Conservation (phyloP, 2,329 filamentous ascomycete genomes). For the Cylindrodendrum hubeiense region DNA sequence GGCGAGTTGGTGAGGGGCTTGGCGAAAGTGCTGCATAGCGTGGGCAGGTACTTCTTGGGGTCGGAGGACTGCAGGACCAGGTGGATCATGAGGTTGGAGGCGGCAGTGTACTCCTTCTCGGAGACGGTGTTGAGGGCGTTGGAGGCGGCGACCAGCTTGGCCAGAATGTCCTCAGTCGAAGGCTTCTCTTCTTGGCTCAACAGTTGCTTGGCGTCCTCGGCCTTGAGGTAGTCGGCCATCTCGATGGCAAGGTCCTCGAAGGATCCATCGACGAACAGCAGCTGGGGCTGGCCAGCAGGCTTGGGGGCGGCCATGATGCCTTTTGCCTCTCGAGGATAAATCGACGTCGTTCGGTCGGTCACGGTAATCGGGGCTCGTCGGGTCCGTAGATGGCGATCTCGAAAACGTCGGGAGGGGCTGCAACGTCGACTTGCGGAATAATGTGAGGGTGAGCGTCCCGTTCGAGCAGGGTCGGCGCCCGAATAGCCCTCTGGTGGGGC, state of each 20-base stretch:
- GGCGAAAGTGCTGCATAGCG: constrained; percentile 89
- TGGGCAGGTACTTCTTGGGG: constrained; percentile 86
- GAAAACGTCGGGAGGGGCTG: constrained; percentile 33
- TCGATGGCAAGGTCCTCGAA: constrained; percentile 95
- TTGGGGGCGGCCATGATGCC: constrained; percentile 47
- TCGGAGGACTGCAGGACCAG: constrained; percentile 89
- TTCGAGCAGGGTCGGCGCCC: constrained; percentile 46
- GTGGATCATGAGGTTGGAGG: constrained; percentile 97
- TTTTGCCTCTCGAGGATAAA: constrained; percentile 36
- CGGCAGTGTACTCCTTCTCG: constrained; percentile 96
- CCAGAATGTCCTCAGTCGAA: constrained; percentile 84
- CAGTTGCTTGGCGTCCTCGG: constrained; percentile 81
- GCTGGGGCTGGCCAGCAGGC: constrained; percentile 65
- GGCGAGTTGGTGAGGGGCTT: constrained; percentile 90
- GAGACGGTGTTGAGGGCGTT: constrained; percentile 83
- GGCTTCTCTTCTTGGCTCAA: constrained; percentile 77
- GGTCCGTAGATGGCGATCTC: constrained; percentile 37
- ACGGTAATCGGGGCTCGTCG: constrained; percentile 32
- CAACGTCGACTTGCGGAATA: constrained; percentile 46
- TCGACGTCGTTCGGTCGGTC: constrained; percentile 30
- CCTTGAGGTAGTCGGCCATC: constrained; percentile 93
- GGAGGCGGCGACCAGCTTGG: constrained; percentile 88
- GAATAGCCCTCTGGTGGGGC: constrained; percentile 57
- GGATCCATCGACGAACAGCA: constrained; percentile 87
- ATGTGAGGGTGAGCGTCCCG: constrained; percentile 46